phyloP scores from a whole-genome alignment of 2,329 filamentous ascomycete genomes.

The Colletotrichum sojae region DNA sequence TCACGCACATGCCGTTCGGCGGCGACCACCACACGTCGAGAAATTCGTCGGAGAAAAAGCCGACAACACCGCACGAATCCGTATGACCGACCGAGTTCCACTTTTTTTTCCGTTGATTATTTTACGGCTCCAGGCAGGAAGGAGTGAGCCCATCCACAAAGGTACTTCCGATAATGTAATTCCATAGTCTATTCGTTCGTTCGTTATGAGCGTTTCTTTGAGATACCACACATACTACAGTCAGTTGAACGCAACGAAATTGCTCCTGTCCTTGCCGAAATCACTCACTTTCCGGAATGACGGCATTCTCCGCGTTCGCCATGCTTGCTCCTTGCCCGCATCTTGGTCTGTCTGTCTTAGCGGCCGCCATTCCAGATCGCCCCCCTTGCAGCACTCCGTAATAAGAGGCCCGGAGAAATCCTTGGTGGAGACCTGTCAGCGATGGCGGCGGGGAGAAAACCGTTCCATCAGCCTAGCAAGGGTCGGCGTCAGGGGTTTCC shows the following conservation, averaged over 20 bases:
- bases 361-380: constrained; percentile 2
- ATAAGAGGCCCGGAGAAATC: not conserved
- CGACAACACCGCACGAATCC: constrained; percentile 22
- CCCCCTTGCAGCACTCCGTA: not conserved
- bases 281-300: not conserved
- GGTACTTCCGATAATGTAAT: constrained; percentile 23
- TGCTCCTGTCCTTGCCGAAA: constrained; percentile 4
- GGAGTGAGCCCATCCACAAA: constrained; percentile 10
- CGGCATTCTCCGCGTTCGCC: not conserved
- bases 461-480: constrained; percentile 21
- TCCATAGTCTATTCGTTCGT: not conserved
- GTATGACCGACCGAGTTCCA: constrained; percentile 3
- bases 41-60: constrained; percentile 15
- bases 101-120: not conserved
- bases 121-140: constrained; percentile 11
- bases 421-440: not conserved
- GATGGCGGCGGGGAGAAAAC: constrained; percentile 13
- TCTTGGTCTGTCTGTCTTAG: not conserved
- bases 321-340: not conserved
- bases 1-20: constrained; percentile 7
- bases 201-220: constrained; percentile 14
- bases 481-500: constrained; percentile 6
- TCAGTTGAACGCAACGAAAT: not conserved
- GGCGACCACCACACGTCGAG: constrained; percentile 10
- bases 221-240: constrained; percentile 13